phyloP scores from a whole-genome alignment of 768 basidiomycete species.

The Termitomyces sp. region DNA sequence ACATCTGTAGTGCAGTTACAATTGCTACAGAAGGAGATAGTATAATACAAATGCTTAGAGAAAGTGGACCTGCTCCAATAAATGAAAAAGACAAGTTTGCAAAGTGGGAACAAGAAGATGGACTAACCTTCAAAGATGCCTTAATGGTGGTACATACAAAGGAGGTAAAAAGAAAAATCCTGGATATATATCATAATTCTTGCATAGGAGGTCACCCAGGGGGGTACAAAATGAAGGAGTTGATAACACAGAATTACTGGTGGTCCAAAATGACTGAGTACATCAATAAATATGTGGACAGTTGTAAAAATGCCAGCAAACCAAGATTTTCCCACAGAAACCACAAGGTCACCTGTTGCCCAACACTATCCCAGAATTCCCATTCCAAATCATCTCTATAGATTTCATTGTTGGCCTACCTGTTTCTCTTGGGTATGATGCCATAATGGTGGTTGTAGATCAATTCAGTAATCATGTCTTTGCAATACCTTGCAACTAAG shows the following conservation, averaged over 20 bases:
- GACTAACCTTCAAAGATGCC: constrained; percentile 1
- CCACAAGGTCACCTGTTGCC: constrained; percentile 16
- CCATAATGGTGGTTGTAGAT: constrained; percentile 31
- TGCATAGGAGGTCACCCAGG: constrained; percentile 31
- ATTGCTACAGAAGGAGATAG: constrained; percentile 9
- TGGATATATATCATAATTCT: constrained; percentile 16
- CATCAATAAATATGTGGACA: constrained; percentile 20
- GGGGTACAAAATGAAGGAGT: constrained; percentile 24
- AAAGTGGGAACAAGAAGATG: constrained; percentile 1
- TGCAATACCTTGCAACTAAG: background rate
- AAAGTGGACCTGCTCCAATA: background rate
- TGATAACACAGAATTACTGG: constrained; percentile 25
- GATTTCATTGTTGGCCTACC: constrained; percentile 37
- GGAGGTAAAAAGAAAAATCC: background rate
- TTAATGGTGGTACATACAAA: background rate
- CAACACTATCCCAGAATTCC: constrained; percentile 13
- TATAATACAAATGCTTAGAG: background rate
- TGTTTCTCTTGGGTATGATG: constrained; percentile 24
- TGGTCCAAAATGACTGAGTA: constrained; percentile 19
- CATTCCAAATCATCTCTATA: constrained; percentile 28
- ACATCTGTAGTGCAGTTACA: constrained; percentile 2
- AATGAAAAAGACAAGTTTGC: background rate
- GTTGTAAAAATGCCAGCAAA: constrained; percentile 31
- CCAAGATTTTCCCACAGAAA: constrained; percentile 27
- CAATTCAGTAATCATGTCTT: background rate